Evolutionary conservation across 148 eudicot genomes (phyloP).

Genomic region (Heliamphora exappendiculata): DNA sequence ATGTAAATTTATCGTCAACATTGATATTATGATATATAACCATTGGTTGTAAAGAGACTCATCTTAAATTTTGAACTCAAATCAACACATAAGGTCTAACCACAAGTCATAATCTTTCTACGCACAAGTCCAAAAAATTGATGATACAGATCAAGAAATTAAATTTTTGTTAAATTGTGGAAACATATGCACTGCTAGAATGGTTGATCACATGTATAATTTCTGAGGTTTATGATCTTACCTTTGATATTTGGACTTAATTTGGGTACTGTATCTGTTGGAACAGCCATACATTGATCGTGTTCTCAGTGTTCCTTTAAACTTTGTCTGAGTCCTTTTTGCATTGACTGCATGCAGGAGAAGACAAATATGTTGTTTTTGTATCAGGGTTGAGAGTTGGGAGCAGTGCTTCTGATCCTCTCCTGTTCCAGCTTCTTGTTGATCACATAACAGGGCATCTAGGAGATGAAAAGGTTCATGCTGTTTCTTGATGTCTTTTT

Average conservation of each 20-base stretch:
- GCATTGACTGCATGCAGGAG: constrained; percentile 38
- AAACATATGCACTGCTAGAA: neutral
- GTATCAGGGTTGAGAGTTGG: constrained; percentile 77
- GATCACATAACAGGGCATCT: constrained; percentile 95
- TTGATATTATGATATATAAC: neutral
- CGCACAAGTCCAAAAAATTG: too few species aligned
- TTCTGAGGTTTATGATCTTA: neutral
- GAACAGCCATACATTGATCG: neutral
- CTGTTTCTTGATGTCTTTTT: constrained; percentile 5
- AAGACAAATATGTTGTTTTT: constrained; percentile 81
- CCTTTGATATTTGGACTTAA: neutral
- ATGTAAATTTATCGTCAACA: neutral
- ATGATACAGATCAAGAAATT: neutral
- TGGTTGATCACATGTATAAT: neutral
- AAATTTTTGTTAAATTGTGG: neutral
- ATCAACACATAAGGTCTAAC: neutral
- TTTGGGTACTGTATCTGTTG: neutral
- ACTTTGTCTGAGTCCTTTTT: constrained; percentile 6
- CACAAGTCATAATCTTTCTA: neutral
- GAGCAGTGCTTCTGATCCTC: constrained; percentile 65
- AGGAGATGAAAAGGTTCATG: constrained; percentile 78
- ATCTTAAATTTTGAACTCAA: neutral
- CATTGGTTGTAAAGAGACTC: neutral
- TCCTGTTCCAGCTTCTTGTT: constrained; percentile 77
- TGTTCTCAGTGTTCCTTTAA: constrained; percentile 6